Base-by-base conservation (phyloP, 139 green algal genomes). In the Haematococcus lacustris region DNA sequence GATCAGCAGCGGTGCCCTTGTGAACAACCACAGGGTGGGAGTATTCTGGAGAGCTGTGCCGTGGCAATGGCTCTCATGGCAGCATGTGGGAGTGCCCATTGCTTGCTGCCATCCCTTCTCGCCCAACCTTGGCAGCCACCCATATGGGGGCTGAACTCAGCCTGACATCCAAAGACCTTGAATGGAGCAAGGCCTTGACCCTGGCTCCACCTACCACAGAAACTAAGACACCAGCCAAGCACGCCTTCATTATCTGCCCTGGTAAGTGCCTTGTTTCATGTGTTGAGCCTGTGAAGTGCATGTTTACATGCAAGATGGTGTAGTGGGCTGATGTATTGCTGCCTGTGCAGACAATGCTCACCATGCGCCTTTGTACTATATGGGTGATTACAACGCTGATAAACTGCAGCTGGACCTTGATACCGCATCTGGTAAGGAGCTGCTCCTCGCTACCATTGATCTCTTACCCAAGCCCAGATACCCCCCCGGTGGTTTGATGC, bases 21-120 rank as follows among this genome's bases (percentile, higher is more conserved):
- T 64, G 21, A 35, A 17, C 50, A 25, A n/a, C 57, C 34, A n/a
- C 66, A 66, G 76, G 50, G n/a, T 88, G 82, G 82, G 57, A 68
- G 17, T 85, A 78, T 50, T 59, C 64, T 26, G 82, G 79, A 2
- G 25, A 77, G 68, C 79, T 88, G 38, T 85, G 78, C 50, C n/a
- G 62, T 2, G 78, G 74, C 33, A 47, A 79, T 32, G 68, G 68
- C 1, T 32, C 53, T 21, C 74, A 70, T 26, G 81, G 82, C 35
- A 43, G 69, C 1, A 75, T 88, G 71, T 88, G 79, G 39, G 82
- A 88, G 66, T 88, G 82, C 71, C 82, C 82, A 1, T 57, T 88
- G 26, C 59, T 88, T 40, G 72, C 66, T 1, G 51, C 70, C 47
- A 57, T 57, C 47, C 47, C 47, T 13, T 57, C 21, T 13, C 47